Conservation (phyloP, 2,329 filamentous ascomycete species). For the Cladosporium austrohemisphaericum region DNA sequence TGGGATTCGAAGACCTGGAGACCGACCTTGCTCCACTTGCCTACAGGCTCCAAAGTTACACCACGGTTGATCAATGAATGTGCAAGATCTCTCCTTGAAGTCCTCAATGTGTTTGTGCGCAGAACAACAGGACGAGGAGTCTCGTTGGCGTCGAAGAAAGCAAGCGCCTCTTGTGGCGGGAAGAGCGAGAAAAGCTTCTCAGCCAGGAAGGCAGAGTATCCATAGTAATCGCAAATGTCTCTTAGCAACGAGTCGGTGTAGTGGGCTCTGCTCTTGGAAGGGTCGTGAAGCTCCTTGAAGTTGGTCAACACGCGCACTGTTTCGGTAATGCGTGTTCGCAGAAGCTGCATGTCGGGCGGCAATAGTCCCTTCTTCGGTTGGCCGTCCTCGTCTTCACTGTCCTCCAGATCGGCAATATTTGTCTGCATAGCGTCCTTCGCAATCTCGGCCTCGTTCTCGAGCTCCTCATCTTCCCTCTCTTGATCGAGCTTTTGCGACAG, state of each 20-base stretch:
- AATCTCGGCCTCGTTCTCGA: slow-evolving; percentile 79
- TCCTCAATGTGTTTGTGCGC: slow-evolving; percentile 89
- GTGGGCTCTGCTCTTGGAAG: slow-evolving; percentile 77
- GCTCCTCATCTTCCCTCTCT: slow-evolving; percentile 71
- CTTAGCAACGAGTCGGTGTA: slow-evolving; percentile 83
- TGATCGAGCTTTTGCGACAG: slow-evolving; percentile 80
- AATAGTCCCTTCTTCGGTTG: slow-evolving; percentile 57
- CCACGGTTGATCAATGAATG: slow-evolving; percentile 93
- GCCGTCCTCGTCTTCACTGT: slow-evolving; percentile 56
- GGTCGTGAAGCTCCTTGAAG: slow-evolving; percentile 75
- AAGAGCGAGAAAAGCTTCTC: slow-evolving; percentile 95
- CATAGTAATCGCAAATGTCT: slow-evolving; percentile 95
- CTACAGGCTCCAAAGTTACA: slow-evolving; percentile 91
- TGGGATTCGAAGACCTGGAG: slow-evolving; percentile 92
- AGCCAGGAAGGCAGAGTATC: slow-evolving; percentile 90
- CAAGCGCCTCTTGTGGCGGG: slow-evolving; percentile 87
- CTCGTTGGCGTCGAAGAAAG: slow-evolving; percentile 99
- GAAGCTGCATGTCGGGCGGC: slow-evolving; percentile 83
- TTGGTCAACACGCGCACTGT: slow-evolving; percentile 88
- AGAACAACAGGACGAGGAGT: slow-evolving; percentile 90
- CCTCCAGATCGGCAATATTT: slow-evolving; percentile 73
- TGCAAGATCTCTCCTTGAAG: slow-evolving; percentile 73
- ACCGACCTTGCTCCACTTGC: slow-evolving; percentile 98
- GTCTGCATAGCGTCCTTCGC: slow-evolving; percentile 84
- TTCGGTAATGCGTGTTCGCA: slow-evolving; percentile 86